Evolutionary conservation across 2,329 filamentous ascomycete species (phyloP).

Genomic region (Alternaria brassicicola): DNA sequence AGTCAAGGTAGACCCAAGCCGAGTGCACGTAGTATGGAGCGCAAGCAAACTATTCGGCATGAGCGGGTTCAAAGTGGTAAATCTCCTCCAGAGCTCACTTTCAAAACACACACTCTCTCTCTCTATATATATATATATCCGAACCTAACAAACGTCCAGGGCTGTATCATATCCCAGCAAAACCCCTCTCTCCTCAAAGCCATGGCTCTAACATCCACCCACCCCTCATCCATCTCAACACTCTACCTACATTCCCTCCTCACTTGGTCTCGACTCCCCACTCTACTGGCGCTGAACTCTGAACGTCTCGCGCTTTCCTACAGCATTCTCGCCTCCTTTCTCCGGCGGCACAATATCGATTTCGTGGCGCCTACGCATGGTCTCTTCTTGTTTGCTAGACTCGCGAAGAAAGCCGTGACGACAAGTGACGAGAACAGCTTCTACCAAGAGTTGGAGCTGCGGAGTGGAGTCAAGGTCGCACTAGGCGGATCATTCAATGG

Average conservation of each 20-base stretch:
- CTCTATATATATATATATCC: too few species aligned
- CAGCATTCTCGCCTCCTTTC: slow-evolving; percentile 19
- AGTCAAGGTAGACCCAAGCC: slow-evolving; percentile 41
- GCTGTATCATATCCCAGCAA: slow-evolving; percentile 41
- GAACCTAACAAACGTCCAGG: slow-evolving; percentile 21
- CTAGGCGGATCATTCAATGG: slow-evolving; percentile 29
- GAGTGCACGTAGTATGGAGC: slow-evolving; percentile 42
- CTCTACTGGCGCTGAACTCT: slow-evolving; percentile 31
- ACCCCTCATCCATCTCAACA: slow-evolving; percentile 27
- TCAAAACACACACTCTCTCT: too few species aligned
- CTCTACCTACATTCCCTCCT: slow-evolving; percentile 33
- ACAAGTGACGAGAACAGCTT: slow-evolving; percentile 27
- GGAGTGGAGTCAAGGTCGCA: slow-evolving; percentile 26
- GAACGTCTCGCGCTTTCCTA: slow-evolving; percentile 33
- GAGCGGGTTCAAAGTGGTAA: slow-evolving; percentile 36
- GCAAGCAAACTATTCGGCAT: slow-evolving; percentile 40
- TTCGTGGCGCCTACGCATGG: slow-evolving; percentile 36
- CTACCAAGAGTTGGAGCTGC: slow-evolving; percentile 21
- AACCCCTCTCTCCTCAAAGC: slow-evolving; percentile 32
- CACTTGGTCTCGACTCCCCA: slow-evolving; percentile 34
- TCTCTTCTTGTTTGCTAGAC: slow-evolving; percentile 35
- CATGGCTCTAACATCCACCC: slow-evolving; percentile 25
- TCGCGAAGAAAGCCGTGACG: slow-evolving; percentile 21
- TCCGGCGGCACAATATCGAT: slow-evolving; percentile 23
- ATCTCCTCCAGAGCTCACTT: not conserved